Conservation (phyloP, 768 basidiomycete species). For the Russula griseocarnosa region DNA sequence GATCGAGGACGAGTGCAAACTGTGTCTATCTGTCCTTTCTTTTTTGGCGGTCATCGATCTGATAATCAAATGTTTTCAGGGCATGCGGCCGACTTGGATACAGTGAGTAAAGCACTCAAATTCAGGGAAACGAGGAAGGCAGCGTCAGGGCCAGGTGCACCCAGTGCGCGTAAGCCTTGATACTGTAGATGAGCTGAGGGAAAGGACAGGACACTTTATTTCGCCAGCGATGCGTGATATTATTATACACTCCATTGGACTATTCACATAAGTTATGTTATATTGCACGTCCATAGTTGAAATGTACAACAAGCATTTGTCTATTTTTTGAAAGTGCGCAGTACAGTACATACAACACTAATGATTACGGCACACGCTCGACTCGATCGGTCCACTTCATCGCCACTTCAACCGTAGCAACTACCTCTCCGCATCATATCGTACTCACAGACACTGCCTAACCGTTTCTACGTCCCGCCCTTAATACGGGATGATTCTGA, state of each 20-base stretch:
- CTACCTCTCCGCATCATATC: too few species aligned
- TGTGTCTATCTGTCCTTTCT: constrained; percentile 41
- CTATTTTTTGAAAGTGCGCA: too few species aligned
- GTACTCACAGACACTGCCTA: constrained; percentile 45
- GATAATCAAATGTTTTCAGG: constrained; percentile 40
- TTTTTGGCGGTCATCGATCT: constrained; percentile 2
- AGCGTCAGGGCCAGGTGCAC: constrained; percentile 1
- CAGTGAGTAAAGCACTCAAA: constrained; percentile 67
- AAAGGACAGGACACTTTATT: background rate
- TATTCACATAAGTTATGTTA: constrained; percentile 8
- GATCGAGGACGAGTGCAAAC: constrained; percentile 59
- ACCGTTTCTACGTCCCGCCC: constrained; percentile 63
- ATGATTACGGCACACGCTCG: background rate
- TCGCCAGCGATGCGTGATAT: constrained; percentile 3
- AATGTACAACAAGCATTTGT: background rate
- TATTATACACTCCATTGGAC: constrained; percentile 19
- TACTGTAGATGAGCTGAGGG: background rate
- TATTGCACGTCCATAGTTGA: constrained; percentile 3
- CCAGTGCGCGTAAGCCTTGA: constrained; percentile 13
- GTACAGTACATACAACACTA: too few species aligned
- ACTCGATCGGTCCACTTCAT: background rate
- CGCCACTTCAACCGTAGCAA: background rate
- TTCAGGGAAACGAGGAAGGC: constrained; percentile 39
- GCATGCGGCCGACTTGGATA: constrained; percentile 72
- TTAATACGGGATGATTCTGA: constrained; percentile 90